Percentiles rank a stretch among this genome's conserved stretches.
These are phyloP conservation scores for Silene conica DNA, from an alignment of 148 eudicot genomes.

Conservation along the genomic window DNA sequence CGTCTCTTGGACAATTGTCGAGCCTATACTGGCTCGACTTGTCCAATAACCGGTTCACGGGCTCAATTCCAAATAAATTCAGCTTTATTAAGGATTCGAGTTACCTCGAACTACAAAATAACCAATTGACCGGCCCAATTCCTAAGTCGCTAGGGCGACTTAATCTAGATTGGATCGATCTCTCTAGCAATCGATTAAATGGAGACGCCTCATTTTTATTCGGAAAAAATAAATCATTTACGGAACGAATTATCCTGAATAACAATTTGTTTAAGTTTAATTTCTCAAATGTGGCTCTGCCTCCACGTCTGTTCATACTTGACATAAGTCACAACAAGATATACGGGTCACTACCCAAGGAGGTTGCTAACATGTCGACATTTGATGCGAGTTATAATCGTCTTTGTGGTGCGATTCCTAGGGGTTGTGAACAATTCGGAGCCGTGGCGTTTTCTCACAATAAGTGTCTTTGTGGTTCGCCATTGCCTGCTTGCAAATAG, in stretches of 20 bases:
- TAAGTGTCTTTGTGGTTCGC: conserved; percentile 16
- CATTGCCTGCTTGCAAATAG: conserved; percentile 10
- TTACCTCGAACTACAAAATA: conserved; percentile 14
- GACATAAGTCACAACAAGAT: conserved; percentile 16
- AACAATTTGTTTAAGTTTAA: conserved; percentile 11
- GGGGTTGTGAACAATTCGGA: neutral
- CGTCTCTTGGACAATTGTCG: conserved; percentile 9
- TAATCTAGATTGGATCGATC: conserved; percentile 6
- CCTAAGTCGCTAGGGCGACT: conserved; percentile 14
- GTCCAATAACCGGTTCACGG: conserved; percentile 7
- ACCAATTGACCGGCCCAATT: conserved; percentile 4
- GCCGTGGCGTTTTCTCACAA: neutral
- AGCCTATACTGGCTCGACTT: conserved; percentile 17
- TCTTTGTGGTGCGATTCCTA: conserved; percentile 11
- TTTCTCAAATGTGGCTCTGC: conserved; percentile 3
- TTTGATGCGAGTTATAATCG: conserved; percentile 12
- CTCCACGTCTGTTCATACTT: conserved; percentile 10
- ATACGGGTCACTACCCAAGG: conserved; percentile 5
- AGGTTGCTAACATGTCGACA: conserved; percentile 9
- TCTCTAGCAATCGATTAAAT: neutral
- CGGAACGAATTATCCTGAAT: conserved; percentile 4
- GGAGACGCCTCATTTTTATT: conserved; percentile 12
- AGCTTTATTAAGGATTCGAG: neutral
- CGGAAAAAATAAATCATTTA: neutral
- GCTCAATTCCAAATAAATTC: neutral